Evolutionary conservation across 176 grass and related monocot genomes (phyloP).

Genomic region (Carex parvula): DNA sequence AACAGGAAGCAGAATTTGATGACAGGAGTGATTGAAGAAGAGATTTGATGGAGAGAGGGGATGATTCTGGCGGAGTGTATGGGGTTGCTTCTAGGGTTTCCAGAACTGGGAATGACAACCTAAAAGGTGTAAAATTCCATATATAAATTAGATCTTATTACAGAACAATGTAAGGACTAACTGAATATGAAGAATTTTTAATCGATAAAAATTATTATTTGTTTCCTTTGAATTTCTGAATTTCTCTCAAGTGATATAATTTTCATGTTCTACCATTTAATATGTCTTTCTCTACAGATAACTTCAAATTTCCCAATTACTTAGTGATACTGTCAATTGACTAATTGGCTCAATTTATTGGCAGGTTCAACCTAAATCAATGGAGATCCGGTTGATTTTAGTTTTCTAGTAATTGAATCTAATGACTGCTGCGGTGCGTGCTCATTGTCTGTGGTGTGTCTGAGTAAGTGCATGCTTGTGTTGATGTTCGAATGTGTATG

Average conservation of each 20-base stretch:
- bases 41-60: slow-evolving; percentile 53
- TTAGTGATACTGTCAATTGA: background rate
- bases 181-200: background rate
- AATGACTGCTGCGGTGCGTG: background rate
- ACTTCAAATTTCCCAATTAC: background rate
- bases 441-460: too few species aligned
- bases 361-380: background rate
- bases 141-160: background rate
- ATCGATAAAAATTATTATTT: background rate
- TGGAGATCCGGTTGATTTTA: background rate
- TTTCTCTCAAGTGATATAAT: background rate
- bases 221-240: background rate
- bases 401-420: background rate
- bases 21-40: slow-evolving; percentile 59
- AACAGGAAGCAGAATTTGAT: background rate
- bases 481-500: background rate
- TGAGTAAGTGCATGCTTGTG: too few species aligned
- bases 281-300: background rate
- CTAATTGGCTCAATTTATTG: background rate
- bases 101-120: slow-evolving; percentile 33
- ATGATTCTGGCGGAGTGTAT: slow-evolving; percentile 43
- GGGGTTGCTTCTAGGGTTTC: slow-evolving; percentile 41
- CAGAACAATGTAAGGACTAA: background rate
- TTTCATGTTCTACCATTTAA: background rate
- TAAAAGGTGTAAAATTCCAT: slow-evolving; percentile 16